Evolutionary conservation across 2,329 filamentous ascomycete species (phyloP).

Genomic region (Monilinia fructicola): DNA sequence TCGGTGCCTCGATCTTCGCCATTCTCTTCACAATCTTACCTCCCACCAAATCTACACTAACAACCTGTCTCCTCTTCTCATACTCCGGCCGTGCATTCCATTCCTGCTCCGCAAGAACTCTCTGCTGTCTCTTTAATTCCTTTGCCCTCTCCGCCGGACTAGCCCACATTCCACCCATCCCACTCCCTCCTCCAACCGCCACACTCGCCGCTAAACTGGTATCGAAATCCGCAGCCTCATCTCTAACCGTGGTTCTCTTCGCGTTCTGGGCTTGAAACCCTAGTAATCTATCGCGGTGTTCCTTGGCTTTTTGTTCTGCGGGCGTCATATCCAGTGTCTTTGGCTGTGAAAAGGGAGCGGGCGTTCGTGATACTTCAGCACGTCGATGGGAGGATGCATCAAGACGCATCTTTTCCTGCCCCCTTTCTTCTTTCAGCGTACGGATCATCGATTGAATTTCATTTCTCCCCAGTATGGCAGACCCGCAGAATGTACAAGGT

Average conservation of each 20-base stretch:
- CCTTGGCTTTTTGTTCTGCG: slow-evolving; percentile 53
- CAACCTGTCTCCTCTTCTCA: slow-evolving; percentile 67
- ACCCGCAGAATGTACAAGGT: slow-evolving; percentile 87
- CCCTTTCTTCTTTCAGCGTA: slow-evolving; percentile 80
- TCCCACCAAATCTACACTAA: slow-evolving; percentile 66
- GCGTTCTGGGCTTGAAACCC: slow-evolving; percentile 70
- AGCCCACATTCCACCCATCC: slow-evolving; percentile 59
- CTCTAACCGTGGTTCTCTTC: slow-evolving; percentile 65
- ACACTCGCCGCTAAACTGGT: slow-evolving; percentile 47
- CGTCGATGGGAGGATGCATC: slow-evolving; percentile 77
- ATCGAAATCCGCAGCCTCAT: slow-evolving; percentile 68
- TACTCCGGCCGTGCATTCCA: slow-evolving; percentile 68
- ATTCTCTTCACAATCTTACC: slow-evolving; percentile 53
- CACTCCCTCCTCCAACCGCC: slow-evolving; percentile 5
- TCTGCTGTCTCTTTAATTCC: slow-evolving; percentile 69
- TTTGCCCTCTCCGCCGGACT: slow-evolving; percentile 65
- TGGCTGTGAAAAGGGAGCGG: slow-evolving; percentile 58
- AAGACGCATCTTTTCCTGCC: slow-evolving; percentile 65
- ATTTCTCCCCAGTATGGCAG: slow-evolving; percentile 65
- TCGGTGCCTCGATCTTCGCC: slow-evolving; percentile 35
- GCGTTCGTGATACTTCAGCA: slow-evolving; percentile 62
- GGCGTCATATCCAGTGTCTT: slow-evolving; percentile 37
- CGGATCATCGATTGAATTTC: slow-evolving; percentile 86
- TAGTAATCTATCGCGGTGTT: slow-evolving; percentile 65
- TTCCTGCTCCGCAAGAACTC: slow-evolving; percentile 64